phyloP scores from a whole-genome alignment of 2,329 filamentous ascomycete genomes.

The Pestalotiopsis sp. region DNA sequence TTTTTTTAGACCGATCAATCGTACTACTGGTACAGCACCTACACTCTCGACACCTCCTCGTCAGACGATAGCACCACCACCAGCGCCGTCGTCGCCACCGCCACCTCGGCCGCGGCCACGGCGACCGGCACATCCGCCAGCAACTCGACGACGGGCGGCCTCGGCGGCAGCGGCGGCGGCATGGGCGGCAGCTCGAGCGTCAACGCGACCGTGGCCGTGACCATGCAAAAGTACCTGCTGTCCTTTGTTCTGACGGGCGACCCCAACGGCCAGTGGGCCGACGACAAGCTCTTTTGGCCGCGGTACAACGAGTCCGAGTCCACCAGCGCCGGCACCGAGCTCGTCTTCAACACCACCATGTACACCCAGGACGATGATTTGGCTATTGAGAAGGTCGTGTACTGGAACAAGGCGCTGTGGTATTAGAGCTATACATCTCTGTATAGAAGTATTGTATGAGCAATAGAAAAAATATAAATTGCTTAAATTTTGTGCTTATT shows the following conservation, averaged over 20 bases:
- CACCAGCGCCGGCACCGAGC: slow-evolving; percentile 21
- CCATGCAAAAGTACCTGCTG: slow-evolving; percentile 34
- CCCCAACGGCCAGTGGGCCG: slow-evolving; percentile 32
- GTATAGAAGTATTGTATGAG: too few species aligned
- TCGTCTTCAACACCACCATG: slow-evolving; percentile 36
- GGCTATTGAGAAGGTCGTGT: slow-evolving; percentile 31
- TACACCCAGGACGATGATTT: slow-evolving; percentile 29
- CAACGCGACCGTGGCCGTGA: slow-evolving; percentile 27
- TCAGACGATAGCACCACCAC: slow-evolving; percentile 16
- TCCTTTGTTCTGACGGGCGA: slow-evolving; percentile 32
- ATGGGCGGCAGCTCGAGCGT: slow-evolving; percentile 24
- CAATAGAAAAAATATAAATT: too few species aligned
- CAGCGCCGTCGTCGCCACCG: slow-evolving; percentile 15
- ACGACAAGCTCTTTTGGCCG: slow-evolving; percentile 37
- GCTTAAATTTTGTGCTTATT: too few species aligned
- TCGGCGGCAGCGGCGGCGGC: slow-evolving; percentile 18
- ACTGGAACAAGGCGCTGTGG: slow-evolving; percentile 38
- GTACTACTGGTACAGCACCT: slow-evolving; percentile 36
- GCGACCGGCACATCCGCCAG: neutral
- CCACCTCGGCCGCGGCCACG: neutral
- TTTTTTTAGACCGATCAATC: slow-evolving; percentile 36
- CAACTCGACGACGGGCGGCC: slow-evolving; percentile 4
- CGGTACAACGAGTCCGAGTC: slow-evolving; percentile 25
- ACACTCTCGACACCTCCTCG: slow-evolving; percentile 21
- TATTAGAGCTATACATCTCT: slow-evolving; percentile 21